Evolutionary conservation across 345 rosid species (phyloP).

Genomic region (Jatropha curcas): DNA sequence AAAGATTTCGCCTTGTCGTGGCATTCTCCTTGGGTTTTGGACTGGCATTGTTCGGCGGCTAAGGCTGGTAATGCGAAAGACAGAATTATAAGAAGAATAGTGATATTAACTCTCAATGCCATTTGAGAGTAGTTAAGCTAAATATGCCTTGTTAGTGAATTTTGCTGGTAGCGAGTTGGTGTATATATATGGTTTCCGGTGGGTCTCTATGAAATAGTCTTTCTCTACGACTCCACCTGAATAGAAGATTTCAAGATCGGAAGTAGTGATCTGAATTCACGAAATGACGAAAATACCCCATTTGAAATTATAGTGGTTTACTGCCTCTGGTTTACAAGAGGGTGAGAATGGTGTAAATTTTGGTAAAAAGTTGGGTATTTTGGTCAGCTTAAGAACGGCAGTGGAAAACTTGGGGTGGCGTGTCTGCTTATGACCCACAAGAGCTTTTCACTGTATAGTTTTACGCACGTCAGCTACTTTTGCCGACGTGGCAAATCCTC

Average conservation of each 20-base stretch:
- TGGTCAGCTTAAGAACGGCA: not conserved
- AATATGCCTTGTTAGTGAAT: not conserved
- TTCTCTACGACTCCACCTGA: not conserved
- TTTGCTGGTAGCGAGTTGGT: not conserved
- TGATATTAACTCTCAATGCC: not conserved
- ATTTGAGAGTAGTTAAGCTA: no score
- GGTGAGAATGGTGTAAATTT: not conserved
- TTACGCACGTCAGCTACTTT: not conserved
- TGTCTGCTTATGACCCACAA: not conserved
- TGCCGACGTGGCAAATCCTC: constrained; percentile 3
- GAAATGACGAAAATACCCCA: not conserved
- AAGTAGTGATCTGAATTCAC: not conserved
- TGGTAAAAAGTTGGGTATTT: not conserved
- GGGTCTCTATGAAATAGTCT: no score
- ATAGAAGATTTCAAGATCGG: not conserved
- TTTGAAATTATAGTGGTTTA: not conserved
- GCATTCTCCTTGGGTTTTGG: constrained; percentile 12
- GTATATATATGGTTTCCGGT: not conserved
- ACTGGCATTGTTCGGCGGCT: constrained; percentile 13
- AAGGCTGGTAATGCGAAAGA: not conserved
- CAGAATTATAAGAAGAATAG: not conserved
- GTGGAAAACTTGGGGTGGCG: not conserved
- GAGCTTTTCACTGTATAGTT: not conserved
- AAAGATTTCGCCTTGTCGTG: constrained; percentile 22
- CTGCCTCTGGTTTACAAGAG: not conserved